A percentile compares a stretch with the other conserved stretches of the same genome.
Evolutionary conservation across 1,139 yeast genomes (phyloP).

Genomic region (Debaryomycetaceae sp.): DNA sequence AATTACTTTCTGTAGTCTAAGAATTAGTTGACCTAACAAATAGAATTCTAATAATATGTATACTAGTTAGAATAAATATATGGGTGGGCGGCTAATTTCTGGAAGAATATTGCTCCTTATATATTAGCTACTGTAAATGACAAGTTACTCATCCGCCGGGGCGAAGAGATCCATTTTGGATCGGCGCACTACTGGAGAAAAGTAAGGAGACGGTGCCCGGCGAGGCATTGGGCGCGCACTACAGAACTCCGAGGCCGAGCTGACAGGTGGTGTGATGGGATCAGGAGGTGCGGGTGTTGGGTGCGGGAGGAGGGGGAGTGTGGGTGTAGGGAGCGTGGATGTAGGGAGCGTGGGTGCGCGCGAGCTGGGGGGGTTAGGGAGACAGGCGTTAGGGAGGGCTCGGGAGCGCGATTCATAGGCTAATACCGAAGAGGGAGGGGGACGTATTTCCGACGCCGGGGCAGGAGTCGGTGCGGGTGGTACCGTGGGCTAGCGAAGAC

Average conservation of each 20-base stretch:
- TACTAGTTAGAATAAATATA: neutral
- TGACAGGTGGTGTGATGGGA: neutral
- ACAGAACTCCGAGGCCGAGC: conserved; percentile 20
- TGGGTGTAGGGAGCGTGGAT: too few relatives aligned
- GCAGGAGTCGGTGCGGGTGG: too few relatives aligned
- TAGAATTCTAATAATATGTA: conserved; percentile 7
- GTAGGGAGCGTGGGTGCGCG: too few relatives aligned
- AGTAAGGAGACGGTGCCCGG: neutral
- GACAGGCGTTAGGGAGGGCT: too few relatives aligned
- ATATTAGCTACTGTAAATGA: conserved; percentile 1
- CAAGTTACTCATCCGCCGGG: conserved; percentile 10
- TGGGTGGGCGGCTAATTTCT: neutral
- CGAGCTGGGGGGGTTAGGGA: too few relatives aligned
- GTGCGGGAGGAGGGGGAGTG: neutral
- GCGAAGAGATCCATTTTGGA: conserved; percentile 11
- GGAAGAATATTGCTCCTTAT: conserved; percentile 4
- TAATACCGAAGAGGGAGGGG: too few relatives aligned
- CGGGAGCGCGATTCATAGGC: too few relatives aligned
- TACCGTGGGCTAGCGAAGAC: too few relatives aligned
- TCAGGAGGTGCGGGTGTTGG: neutral
- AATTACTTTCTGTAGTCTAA: conserved; percentile 1
- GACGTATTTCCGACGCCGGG: too few relatives aligned
- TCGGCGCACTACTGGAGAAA: conserved; percentile 4
- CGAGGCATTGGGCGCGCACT: conserved; percentile 8
- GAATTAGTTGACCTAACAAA: conserved; percentile 2